These are phyloP conservation scores for Morella rubra DNA, from an alignment of 306 rosid genomes.

Conservation along the genomic window DNA sequence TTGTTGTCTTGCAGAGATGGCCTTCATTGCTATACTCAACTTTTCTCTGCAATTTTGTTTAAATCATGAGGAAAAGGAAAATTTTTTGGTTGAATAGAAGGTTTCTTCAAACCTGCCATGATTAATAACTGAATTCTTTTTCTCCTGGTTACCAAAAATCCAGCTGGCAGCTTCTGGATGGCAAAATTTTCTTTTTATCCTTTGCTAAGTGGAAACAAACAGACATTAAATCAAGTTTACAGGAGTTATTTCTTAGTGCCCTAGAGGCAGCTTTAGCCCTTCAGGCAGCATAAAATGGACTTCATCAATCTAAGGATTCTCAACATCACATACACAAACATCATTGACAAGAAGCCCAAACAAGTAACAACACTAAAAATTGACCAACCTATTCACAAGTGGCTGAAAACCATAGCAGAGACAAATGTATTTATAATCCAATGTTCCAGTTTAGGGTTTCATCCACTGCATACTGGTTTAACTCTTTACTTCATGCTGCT, in stretches of 20 bases:
- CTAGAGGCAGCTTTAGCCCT: not conserved
- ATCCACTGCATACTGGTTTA: not conserved
- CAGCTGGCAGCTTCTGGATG: not conserved
- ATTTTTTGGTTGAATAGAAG: not conserved
- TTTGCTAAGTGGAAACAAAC: not conserved
- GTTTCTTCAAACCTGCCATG: not conserved
- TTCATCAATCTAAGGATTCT: not conserved
- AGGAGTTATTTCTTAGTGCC: not conserved
- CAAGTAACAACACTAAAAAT: not conserved
- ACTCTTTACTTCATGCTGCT: not conserved
- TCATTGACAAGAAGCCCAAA: not conserved
- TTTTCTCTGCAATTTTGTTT: not conserved
- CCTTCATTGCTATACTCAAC: not conserved
- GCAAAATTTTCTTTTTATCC: not conserved
- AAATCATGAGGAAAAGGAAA: not conserved
- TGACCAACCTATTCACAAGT: not conserved
- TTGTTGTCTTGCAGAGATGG: not conserved
- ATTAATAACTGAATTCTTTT: not conserved
- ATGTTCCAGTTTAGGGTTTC: not conserved
- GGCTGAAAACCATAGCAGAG: not conserved
- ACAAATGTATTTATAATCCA: not conserved
- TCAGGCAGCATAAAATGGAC: not conserved
- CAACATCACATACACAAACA: not conserved
- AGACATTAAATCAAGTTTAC: not conserved
- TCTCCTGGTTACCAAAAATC: not conserved